A percentile compares a stretch with the other conserved stretches of the same genome.
Conservation (phyloP, 345 rosid species). For the Rhizophora apiculata region DNA sequence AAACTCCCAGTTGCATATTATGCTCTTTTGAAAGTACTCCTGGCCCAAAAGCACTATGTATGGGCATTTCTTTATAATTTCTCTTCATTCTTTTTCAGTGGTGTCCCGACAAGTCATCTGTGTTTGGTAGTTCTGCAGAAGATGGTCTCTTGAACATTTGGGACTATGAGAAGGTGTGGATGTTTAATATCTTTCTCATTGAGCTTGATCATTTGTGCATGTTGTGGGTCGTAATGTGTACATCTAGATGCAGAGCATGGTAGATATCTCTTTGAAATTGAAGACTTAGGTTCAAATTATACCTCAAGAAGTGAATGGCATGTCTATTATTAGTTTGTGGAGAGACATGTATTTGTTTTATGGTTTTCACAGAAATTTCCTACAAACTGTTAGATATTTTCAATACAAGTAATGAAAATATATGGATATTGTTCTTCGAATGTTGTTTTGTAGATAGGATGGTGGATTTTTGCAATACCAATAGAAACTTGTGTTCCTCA, state of each 20-base stretch:
- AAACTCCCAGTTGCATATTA: background rate
- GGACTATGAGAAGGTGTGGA: conserved; percentile 31
- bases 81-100: conserved; percentile 21
- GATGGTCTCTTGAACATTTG: conserved; percentile 32
- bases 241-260: background rate
- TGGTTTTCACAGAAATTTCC: no score
- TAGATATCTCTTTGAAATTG: background rate
- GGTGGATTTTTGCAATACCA: background rate
- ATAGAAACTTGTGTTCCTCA: background rate
- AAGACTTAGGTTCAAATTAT: background rate
- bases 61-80: background rate
- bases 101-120: conserved; percentile 32
- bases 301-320: background rate
- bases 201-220: background rate
- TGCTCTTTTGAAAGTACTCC: background rate
- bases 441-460: no score
- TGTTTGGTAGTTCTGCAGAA: conserved; percentile 37
- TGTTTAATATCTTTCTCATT: background rate
- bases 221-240: background rate
- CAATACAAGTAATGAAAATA: no score
- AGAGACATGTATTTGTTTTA: no score
- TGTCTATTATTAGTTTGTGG: no score
- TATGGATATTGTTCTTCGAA: no score
- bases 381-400: no score
- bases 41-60: background rate